phyloP scores from a whole-genome alignment of 441 rosid species.

The Francoa sonchifolia region DNA sequence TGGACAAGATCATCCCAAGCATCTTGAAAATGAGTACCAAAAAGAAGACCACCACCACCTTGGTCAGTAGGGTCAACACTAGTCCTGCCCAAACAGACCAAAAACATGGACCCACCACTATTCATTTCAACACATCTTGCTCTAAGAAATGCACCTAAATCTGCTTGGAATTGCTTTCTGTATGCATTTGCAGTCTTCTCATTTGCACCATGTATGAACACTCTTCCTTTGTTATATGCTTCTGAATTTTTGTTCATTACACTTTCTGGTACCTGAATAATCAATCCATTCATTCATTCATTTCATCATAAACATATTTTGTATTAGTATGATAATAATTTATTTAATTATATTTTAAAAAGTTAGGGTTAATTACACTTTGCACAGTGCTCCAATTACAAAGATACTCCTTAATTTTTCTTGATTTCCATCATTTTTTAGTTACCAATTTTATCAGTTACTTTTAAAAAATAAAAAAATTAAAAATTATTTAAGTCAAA shows the following conservation, averaged over 20 bases:
- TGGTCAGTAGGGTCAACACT: conserved; percentile 78
- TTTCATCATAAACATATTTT: no score
- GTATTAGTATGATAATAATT: not conserved
- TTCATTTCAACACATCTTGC: conserved; percentile 69
- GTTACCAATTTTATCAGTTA: no score
- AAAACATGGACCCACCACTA: conserved; percentile 85
- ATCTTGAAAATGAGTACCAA: conserved; percentile 96
- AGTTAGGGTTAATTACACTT: no score
- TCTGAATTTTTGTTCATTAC: conserved; percentile 54
- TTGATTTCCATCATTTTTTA: no score
- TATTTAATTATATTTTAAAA: no score
- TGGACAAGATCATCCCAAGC: conserved; percentile 97
- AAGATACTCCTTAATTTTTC: no score
- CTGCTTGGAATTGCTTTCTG: conserved; percentile 63
- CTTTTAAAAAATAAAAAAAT: no score
- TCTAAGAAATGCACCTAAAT: conserved; percentile 52
- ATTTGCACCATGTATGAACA: conserved; percentile 64
- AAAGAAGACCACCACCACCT: conserved; percentile 85
- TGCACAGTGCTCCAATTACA: no score
- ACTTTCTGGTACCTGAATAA: conserved; percentile 59
- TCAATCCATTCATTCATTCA: not conserved
- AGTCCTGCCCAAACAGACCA: conserved; percentile 84
- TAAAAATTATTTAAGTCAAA: no score
- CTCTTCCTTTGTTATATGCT: conserved; percentile 66
- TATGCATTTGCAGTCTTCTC: conserved; percentile 50